A percentile compares a stretch with the other conserved stretches of the same genome.
These are phyloP conservation scores for Beauveria sp. DNA, from an alignment of 2,329 filamentous ascomycete genomes.

Conservation along the genomic window DNA sequence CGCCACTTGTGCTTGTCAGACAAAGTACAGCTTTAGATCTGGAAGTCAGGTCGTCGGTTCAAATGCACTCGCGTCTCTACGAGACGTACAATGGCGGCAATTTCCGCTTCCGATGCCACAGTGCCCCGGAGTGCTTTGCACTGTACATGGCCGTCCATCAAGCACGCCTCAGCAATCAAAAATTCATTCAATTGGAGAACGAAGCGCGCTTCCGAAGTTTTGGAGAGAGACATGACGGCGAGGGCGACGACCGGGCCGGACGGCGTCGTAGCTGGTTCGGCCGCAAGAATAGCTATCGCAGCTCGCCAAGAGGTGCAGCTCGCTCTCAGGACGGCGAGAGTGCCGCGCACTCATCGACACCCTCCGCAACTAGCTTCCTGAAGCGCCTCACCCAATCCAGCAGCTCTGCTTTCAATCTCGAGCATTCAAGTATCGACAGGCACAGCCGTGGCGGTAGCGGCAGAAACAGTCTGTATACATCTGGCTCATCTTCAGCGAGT, in stretches of 20 bases:
- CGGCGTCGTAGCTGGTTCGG: conserved; percentile 52
- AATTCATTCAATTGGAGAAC: conserved; percentile 64
- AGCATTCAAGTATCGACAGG: conserved; percentile 64
- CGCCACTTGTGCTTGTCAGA: conserved; percentile 81
- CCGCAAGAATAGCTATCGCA: conserved; percentile 57
- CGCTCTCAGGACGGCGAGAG: conserved; percentile 69
- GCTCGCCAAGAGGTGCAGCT: conserved; percentile 52
- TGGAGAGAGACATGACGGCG: conserved; percentile 46
- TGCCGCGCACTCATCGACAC: conserved; percentile 47
- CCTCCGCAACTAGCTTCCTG: conserved; percentile 75
- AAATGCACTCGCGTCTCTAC: conserved; percentile 60
- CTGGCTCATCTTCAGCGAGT: conserved; percentile 43
- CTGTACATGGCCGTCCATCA: conserved; percentile 84
- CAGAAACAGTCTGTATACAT: conserved; percentile 55
- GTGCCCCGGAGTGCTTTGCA: conserved; percentile 66
- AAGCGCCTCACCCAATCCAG: conserved; percentile 66
- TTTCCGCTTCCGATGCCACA: conserved; percentile 83
- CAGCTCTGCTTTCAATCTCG: conserved; percentile 71
- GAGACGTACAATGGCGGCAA: conserved; percentile 57
- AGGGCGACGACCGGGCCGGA: conserved; percentile 42
- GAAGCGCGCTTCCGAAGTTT: conserved; percentile 66
- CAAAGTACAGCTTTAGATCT: conserved; percentile 90
- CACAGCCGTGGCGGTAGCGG: conserved; percentile 42
- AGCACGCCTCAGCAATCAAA: conserved; percentile 84
- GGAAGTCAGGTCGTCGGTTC: conserved; percentile 82